Evolutionary conservation across 1,139 yeast species (phyloP), one percentile per base, ranked within the genome.

Genomic region (Debaryomyces sp.): DNA sequence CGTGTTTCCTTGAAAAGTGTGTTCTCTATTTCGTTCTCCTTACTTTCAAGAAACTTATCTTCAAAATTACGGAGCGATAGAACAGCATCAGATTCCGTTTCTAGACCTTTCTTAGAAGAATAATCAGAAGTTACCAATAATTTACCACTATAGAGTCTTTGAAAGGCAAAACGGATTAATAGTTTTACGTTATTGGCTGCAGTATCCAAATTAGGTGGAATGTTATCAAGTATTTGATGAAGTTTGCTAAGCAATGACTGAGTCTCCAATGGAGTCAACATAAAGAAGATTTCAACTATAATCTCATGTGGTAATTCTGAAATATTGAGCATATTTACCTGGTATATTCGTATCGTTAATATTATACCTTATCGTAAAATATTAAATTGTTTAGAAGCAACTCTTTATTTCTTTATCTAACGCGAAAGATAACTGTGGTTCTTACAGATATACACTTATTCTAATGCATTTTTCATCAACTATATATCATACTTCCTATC

Each of bases 301-400:
- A 71, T 48, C 47, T 71, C 75, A 18, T 57, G 52, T 6, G 74
- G 68, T 36, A 69, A 59, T 42, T 46, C 46, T 24, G 49, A 34
- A n/a, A 39, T 26, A 24, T 13, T 35, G 4, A 10, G 9, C 22
- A n/a, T 35, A 35, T 6, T n/a, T 13, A 5, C 7, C 4, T 21
- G 6, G 3, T n/a, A n/a, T 35, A 10, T 17, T 21, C 4, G 26
- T 10, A 5, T 2, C n/a, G 6, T 35, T 17, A 12, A 13, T 12
- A 10, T 21, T n/a, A 18, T 5, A 12, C 26, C 23, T 21, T 35
- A 21, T 17, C 26, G n/a, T 38, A 17, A 27, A 17, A 38, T 6
- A 38, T 5, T 17, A 30, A 17, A 10, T 10, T 9, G 7, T 10
- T 27, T 5, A 27, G 5, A 12, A 27, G 30, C 30, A 12, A 24